Percentiles rank a stretch among this genome's conserved stretches.
Evolutionary conservation across 192 early-diverging fungal species (phyloP).

Genomic region (Coemansia javaensis): DNA sequence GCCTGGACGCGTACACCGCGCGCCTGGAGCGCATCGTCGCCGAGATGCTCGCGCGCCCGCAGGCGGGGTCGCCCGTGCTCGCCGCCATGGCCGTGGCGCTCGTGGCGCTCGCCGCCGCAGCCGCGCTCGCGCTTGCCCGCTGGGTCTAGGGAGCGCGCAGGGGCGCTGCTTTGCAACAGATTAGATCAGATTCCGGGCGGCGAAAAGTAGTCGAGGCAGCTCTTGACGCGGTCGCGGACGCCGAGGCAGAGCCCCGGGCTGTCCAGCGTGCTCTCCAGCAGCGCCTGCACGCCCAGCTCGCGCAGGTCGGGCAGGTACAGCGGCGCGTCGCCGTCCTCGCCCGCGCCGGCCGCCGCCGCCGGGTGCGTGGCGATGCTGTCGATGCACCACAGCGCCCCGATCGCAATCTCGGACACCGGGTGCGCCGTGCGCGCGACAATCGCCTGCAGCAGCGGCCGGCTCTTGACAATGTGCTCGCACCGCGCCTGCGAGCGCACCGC

Average conservation of each 20-base stretch:
- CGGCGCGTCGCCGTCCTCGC: neutral
- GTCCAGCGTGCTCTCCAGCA: slow-evolving; percentile 16
- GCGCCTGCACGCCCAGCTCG: slow-evolving; percentile 11
- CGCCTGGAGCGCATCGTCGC: slow-evolving; percentile 63
- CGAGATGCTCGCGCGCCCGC: slow-evolving; percentile 29
- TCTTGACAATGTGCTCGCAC: slow-evolving; percentile 16
- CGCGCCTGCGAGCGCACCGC: slow-evolving; percentile 17
- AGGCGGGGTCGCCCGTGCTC: slow-evolving; percentile 18
- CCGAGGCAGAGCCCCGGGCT: slow-evolving; percentile 18
- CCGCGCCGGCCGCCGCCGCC: slow-evolving; percentile 1
- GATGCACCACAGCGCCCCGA: slow-evolving; percentile 47
- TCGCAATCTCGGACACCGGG: slow-evolving; percentile 20
- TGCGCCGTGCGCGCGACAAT: slow-evolving; percentile 11
- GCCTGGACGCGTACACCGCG: slow-evolving; percentile 60
- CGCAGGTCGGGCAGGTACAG: slow-evolving; percentile 9
- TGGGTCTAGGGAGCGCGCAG: too few relatives aligned
- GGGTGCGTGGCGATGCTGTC: slow-evolving; percentile 32
- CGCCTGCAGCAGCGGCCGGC: slow-evolving; percentile 16
- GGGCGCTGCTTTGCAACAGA: too few relatives aligned
- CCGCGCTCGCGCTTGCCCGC: neutral
- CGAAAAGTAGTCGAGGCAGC: slow-evolving; percentile 33
- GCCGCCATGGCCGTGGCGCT: too few relatives aligned
- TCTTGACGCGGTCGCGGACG: slow-evolving; percentile 43
- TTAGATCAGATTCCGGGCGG: neutral
- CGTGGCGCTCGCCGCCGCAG: neutral